Percentiles rank a stretch among this genome's conserved stretches.
These are phyloP conservation scores for Hypsizygus ulmarius DNA, from an alignment of 1,284 basidiomycete genomes.

Conservation along the genomic window DNA sequence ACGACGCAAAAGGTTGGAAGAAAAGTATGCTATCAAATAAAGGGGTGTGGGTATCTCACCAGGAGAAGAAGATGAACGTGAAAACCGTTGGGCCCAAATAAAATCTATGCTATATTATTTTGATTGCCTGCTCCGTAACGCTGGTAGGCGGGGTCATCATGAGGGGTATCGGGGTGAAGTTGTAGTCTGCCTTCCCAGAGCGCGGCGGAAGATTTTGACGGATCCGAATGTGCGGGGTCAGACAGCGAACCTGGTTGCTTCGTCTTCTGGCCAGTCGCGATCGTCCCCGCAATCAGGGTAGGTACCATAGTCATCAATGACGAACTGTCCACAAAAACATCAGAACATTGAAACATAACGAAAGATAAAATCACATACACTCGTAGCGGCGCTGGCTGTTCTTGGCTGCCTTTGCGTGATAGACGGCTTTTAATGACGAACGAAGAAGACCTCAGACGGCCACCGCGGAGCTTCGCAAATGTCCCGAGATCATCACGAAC, in stretches of 20 bases:
- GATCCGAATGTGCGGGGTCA: conserved; percentile 75
- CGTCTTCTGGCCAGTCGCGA: conserved; percentile 77
- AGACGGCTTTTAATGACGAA: conserved; percentile 79
- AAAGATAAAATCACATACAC: conserved; percentile 28
- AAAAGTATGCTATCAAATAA: too few relatives aligned
- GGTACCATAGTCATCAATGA: conserved; percentile 88
- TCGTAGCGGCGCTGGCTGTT: conserved; percentile 39
- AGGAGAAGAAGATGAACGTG: too few relatives aligned
- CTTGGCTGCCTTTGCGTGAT: conserved; percentile 46
- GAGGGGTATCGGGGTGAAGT: conserved; percentile 78
- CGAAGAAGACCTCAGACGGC: conserved; percentile 78
- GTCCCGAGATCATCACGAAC: conserved; percentile 84
- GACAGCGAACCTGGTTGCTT: conserved; percentile 58
- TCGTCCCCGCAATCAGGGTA: conserved; percentile 78
- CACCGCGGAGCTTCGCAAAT: conserved; percentile 83
- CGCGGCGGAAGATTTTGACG: conserved; percentile 75
- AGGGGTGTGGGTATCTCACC: too few relatives aligned
- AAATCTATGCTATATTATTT: conserved; percentile 8
- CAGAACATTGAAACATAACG: conserved; percentile 9
- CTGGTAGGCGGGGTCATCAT: conserved; percentile 41
- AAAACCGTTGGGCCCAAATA: too few relatives aligned
- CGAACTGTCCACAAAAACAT: conserved; percentile 21
- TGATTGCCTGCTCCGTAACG: conserved; percentile 29
- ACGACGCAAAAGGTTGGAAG: too few relatives aligned
- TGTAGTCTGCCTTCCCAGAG: conserved; percentile 82